Evolutionary conservation across 257 asterid species (phyloP), one percentile per base, ranked within the genome.

Genomic region (Primulina tabacum): DNA sequence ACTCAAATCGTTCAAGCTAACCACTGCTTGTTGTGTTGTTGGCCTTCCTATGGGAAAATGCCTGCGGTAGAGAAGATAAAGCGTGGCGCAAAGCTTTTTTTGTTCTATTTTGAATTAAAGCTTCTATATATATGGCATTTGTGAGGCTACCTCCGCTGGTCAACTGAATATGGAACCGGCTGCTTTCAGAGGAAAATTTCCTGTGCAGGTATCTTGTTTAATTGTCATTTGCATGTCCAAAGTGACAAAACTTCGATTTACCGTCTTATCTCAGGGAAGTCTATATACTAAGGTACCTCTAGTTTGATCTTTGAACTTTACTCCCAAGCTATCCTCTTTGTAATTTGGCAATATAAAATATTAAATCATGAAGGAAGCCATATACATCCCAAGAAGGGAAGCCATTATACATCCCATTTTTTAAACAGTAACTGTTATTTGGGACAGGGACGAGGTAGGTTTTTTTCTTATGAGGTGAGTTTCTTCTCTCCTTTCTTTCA

Each of bases 121-220:
- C 87, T 77, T 75, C 81, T 90, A 8, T 88, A 90, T 75, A n/a
- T n/a, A n/a, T n/a, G 97, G 97, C 64, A 80, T 85, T 59, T 90
- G 88, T 21, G 88, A 83, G 84, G 95, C 96, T 8, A 85, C 92
- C 61, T 87, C 89, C 16, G 56, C 65, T 64, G 96, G 95, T 73
- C 70, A 47, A 71, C 74, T 80, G 70, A 73, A 87, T 83, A 65
- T 88, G 89, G 97, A 90, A 82, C 87, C 90, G 67, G 76, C 74
- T 53, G 97, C 97, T 68, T 90, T 90, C 67, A 77, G 76, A 16
- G 92, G 96, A 68, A 82, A 77, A 76, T 90, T 78, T 83, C 97
- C 96, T 70, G 89, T 94, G 37, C 97, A 90, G 92, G 97, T 90
- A 82, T 43, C 50, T 67, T 35, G 30, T 65, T 32, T 47, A 67